Evolutionary conservation across 163 green algal species (phyloP).

Genomic region (Chlorella variabilis): DNA sequence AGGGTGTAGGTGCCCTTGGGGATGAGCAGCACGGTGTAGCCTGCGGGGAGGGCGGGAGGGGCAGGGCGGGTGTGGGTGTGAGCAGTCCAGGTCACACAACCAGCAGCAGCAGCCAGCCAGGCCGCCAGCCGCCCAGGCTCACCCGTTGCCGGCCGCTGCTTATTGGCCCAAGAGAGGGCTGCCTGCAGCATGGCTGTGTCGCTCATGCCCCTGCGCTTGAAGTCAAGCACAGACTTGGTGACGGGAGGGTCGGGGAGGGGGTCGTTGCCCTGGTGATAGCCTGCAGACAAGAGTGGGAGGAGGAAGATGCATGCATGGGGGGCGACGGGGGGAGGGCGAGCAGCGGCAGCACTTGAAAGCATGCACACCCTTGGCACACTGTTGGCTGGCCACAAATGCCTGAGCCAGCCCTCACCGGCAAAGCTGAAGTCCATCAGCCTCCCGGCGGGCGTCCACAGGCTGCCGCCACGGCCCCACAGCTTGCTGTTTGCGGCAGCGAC

Average conservation of each 20-base stretch:
- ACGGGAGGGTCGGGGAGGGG: background rate
- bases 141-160: background rate
- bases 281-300: background rate
- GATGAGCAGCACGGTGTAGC: constrained; percentile 8
- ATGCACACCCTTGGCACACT: too few relatives aligned
- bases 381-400: background rate
- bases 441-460: background rate
- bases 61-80: background rate
- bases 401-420: background rate
- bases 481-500: background rate
- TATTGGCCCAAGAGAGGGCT: constrained; percentile 6
- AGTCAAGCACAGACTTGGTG: background rate
- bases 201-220: background rate
- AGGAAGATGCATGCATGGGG: too few relatives aligned
- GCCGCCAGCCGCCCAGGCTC: background rate
- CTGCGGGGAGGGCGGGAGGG: background rate
- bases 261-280: constrained; percentile 18
- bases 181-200: constrained; percentile 6
- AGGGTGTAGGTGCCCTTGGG: constrained; percentile 24
- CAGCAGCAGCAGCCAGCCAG: background rate
- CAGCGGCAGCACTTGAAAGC: background rate
- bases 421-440: constrained; percentile 6
- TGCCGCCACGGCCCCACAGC: constrained; percentile 10
- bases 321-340: background rate
- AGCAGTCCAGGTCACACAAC: background rate